Conservation (phyloP, 352 stramenopile species). For the Phytophthora sojae region DNA sequence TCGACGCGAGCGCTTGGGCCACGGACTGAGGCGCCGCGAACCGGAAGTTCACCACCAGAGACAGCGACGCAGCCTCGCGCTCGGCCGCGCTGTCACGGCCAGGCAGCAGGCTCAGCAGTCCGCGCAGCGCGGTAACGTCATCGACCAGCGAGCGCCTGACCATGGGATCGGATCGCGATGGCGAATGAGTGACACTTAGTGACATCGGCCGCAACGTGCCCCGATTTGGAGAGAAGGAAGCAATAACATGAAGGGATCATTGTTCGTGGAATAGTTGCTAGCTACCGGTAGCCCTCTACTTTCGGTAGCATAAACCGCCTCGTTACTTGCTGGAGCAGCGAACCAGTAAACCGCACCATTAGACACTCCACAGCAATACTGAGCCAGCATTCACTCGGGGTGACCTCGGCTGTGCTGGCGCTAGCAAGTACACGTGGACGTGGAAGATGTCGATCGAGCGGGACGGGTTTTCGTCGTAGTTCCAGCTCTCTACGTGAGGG, state of each 20-base stretch:
- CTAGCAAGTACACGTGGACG: conserved; percentile 84
- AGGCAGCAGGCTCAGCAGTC: conserved; percentile 35
- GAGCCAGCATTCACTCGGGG: neutral
- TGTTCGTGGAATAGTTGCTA: too few relatives aligned
- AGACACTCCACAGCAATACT: neutral
- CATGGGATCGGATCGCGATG: conserved; percentile 1
- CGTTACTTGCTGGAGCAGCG: neutral
- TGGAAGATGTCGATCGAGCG: conserved; percentile 90
- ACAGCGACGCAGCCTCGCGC: conserved; percentile 29
- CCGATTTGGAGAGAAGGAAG: neutral
- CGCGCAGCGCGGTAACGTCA: conserved; percentile 17
- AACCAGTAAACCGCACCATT: neutral
- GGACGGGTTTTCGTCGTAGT: conserved; percentile 88
- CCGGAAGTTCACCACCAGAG: conserved; percentile 37
- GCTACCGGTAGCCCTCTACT: neutral
- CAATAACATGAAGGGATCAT: neutral
- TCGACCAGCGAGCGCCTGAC: conserved; percentile 10
- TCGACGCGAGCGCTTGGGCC: conserved; percentile 10
- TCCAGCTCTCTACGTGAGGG: conserved; percentile 73
- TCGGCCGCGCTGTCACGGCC: conserved; percentile 28
- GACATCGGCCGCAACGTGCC: neutral
- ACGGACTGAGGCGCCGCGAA: conserved; percentile 5
- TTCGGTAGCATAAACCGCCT: too few relatives aligned
- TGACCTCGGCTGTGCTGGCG: neutral
- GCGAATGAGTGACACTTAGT: conserved; percentile 8